phyloP scores from a whole-genome alignment of 805 yeast genomes.

The Kazachstania viticola region DNA sequence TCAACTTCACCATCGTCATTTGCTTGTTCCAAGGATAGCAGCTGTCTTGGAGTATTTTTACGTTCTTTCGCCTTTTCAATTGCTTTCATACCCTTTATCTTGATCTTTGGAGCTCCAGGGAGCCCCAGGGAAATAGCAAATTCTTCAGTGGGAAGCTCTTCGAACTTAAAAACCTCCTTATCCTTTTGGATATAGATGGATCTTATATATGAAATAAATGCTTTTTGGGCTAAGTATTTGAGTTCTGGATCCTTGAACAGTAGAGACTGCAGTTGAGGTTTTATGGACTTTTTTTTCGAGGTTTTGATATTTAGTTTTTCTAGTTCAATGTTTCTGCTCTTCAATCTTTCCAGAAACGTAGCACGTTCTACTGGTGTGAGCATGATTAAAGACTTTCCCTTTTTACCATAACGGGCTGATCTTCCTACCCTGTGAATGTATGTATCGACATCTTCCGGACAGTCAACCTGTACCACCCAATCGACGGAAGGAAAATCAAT shows the following conservation, averaged over 20 bases:
- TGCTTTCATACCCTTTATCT: slow-evolving; percentile 42
- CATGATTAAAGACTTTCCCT: slow-evolving; percentile 74
- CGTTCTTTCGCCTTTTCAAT: slow-evolving; percentile 45
- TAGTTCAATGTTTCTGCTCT: slow-evolving; percentile 53
- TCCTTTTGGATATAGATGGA: slow-evolving; percentile 81
- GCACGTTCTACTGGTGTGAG: slow-evolving; percentile 75
- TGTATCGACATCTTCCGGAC: slow-evolving; percentile 84
- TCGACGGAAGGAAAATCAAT: slow-evolving; percentile 87
- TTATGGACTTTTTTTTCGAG: slow-evolving; percentile 58
- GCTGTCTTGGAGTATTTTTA: slow-evolving; percentile 72
- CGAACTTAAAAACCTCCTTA: slow-evolving; percentile 72
- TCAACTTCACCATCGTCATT: slow-evolving; percentile 54
- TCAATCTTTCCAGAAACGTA: slow-evolving; percentile 55
- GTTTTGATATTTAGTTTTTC: slow-evolving; percentile 64
- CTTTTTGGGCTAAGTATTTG: slow-evolving; percentile 90
- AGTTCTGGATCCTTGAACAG: slow-evolving; percentile 87
- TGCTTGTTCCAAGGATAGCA: slow-evolving; percentile 43
- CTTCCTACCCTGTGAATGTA: slow-evolving; percentile 89
- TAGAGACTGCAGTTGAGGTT: slow-evolving; percentile 75
- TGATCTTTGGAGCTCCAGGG: slow-evolving; percentile 93
- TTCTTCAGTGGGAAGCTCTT: slow-evolving; percentile 65
- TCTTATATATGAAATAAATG: slow-evolving; percentile 82
- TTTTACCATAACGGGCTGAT: slow-evolving; percentile 76
- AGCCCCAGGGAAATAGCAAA: slow-evolving; percentile 83
- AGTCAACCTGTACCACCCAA: slow-evolving; percentile 89